Percentiles rank a stretch among this genome's conserved stretches.
Conservation (phyloP, 2,329 filamentous ascomycete genomes). For the Graphilbum sp. region DNA sequence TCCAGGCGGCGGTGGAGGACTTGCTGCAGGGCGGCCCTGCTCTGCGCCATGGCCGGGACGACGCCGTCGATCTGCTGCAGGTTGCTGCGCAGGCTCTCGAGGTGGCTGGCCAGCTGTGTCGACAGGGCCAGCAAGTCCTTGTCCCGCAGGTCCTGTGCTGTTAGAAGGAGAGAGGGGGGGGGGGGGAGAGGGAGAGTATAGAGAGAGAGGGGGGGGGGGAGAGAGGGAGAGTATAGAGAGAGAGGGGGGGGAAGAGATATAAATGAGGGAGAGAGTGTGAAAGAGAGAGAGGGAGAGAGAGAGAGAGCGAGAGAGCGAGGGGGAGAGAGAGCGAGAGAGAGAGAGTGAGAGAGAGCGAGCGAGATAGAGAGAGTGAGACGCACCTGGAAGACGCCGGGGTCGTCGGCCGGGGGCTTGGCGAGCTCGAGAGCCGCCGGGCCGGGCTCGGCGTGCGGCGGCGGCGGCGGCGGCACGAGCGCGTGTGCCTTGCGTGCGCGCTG, state of each 20-base stretch:
- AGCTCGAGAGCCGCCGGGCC: slow-evolving; percentile 3
- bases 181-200: neutral
- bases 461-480: slow-evolving; percentile 24
- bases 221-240: neutral
- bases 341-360: neutral
- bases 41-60: slow-evolving; percentile 29
- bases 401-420: neutral
- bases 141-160: slow-evolving; percentile 12
- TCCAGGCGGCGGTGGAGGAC: slow-evolving; percentile 30
- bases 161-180: neutral
- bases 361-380: neutral
- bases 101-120: slow-evolving; percentile 33
- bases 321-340: neutral
- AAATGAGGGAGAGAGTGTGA: too few relatives aligned
- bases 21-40: slow-evolving; percentile 30
- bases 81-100: slow-evolving; percentile 39
- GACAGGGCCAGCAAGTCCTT: slow-evolving; percentile 28
- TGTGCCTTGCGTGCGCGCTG: slow-evolving; percentile 33
- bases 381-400: slow-evolving; percentile 16
- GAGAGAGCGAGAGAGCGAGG: neutral
- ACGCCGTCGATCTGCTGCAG: slow-evolving; percentile 36
- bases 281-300: neutral
- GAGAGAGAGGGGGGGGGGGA: neutral
- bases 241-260: too few relatives aligned
- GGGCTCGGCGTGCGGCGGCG: neutral